A percentile compares a stretch with the other conserved stretches of the same genome.
These are phyloP conservation scores for Colletotrichum theobromicola DNA, from an alignment of 2,329 filamentous ascomycete genomes.

Conservation along the genomic window DNA sequence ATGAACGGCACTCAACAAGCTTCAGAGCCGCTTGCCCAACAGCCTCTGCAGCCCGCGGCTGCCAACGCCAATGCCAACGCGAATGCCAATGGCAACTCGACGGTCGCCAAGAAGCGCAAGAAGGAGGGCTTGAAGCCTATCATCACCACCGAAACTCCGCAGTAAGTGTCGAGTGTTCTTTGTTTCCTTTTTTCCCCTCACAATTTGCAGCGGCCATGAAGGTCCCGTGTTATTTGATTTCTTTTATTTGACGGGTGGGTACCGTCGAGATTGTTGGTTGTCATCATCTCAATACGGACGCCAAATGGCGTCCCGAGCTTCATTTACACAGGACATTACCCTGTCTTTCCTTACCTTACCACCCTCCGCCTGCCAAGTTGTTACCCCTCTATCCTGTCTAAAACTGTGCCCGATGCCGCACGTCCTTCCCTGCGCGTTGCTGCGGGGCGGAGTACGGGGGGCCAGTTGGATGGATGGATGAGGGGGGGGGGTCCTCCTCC, in stretches of 20 bases:
- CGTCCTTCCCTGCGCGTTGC: conserved; percentile 4
- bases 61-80: neutral
- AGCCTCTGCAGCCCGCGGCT: conserved; percentile 13
- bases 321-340: conserved; percentile 3
- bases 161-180: conserved; percentile 29
- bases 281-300: neutral
- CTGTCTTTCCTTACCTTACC: neutral
- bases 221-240: neutral
- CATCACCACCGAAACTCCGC: conserved; percentile 69
- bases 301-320: neutral
- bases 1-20: conserved; percentile 22
- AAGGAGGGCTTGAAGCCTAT: conserved; percentile 79
- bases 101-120: conserved; percentile 69
- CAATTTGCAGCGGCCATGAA: neutral
- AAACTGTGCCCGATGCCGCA: conserved; percentile 12
- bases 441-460: conserved; percentile 14
- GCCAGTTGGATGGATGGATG: neutral
- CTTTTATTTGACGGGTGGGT: neutral
- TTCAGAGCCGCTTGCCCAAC: conserved; percentile 9
- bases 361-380: neutral
- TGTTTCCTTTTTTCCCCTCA: neutral
- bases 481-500: neutral
- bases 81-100: conserved; percentile 20
- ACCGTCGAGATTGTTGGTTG: neutral
- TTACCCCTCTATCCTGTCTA: conserved; percentile 18